These are phyloP conservation scores for Trametes elegans DNA, from an alignment of 768 basidiomycete species.

Conservation along the genomic window DNA sequence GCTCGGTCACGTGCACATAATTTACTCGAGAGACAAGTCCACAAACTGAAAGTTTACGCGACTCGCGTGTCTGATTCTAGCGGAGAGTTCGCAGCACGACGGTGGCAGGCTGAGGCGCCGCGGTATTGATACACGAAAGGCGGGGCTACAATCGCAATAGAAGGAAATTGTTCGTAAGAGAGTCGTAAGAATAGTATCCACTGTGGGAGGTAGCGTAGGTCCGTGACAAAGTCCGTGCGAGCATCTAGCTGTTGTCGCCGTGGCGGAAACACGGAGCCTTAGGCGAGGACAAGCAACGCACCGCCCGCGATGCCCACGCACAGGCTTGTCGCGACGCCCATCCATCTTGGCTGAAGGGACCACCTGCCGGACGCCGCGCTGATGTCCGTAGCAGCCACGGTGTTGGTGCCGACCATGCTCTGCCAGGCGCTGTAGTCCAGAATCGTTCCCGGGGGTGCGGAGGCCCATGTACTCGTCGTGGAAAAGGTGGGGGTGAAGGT, in stretches of 20 bases:
- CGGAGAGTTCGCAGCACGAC: too few relatives aligned
- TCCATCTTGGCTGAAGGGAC: conserved; percentile 5
- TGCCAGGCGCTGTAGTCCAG: conserved; percentile 32
- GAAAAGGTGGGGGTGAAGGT: conserved; percentile 36
- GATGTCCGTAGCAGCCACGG: conserved; percentile 18
- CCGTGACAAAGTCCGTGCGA: conserved; percentile 1
- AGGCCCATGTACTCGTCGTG: conserved; percentile 20
- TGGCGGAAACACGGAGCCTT: background rate
- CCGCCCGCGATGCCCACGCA: conserved; percentile 13
- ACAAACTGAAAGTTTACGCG: too few relatives aligned
- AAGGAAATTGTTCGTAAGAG: background rate
- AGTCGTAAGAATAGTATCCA: conserved; percentile 4
- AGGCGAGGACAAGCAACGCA: conserved; percentile 14
- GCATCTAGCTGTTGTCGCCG: background rate
- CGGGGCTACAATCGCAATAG: background rate
- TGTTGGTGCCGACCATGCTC: conserved; percentile 27
- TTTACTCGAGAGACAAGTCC: background rate
- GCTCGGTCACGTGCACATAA: background rate
- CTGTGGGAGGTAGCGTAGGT: background rate
- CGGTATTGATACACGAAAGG: background rate
- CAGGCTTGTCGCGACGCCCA: background rate
- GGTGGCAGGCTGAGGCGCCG: too few relatives aligned
- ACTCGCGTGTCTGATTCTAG: too few relatives aligned
- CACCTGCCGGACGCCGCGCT: background rate
- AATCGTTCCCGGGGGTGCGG: conserved; percentile 30